Evolutionary conservation across 2,329 filamentous ascomycete genomes (phyloP).

Genomic region (Exophiala bonariae): DNA sequence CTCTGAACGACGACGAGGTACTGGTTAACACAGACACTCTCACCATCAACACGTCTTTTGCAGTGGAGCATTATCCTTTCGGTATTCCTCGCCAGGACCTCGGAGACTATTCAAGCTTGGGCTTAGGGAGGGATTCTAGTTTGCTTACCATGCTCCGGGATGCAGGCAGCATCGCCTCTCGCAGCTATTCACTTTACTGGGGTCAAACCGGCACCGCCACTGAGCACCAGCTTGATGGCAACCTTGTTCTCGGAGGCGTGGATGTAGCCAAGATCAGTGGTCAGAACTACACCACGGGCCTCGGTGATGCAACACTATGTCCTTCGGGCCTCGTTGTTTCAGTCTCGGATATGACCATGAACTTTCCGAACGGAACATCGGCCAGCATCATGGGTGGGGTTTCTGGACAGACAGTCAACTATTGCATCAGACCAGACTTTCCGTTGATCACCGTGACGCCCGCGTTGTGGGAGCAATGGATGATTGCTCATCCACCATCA

Average conservation of each 20-base stretch:
- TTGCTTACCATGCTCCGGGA: slow-evolving; percentile 27
- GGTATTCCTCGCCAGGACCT: background rate
- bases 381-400: slow-evolving; percentile 12
- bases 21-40: background rate
- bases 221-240: slow-evolving; percentile 27
- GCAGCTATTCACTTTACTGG: slow-evolving; percentile 30
- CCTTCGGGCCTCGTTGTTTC: slow-evolving; percentile 25
- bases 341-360: slow-evolving; percentile 29
- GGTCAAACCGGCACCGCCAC: slow-evolving; percentile 26
- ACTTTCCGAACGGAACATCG: slow-evolving; percentile 31
- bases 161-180: slow-evolving; percentile 26
- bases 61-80: background rate
- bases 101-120: slow-evolving; percentile 10
- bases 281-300: slow-evolving; percentile 22
- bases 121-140: slow-evolving; percentile 31
- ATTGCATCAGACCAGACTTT: slow-evolving; percentile 3
- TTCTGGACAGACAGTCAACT: slow-evolving; percentile 1
- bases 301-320: slow-evolving; percentile 14
- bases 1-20: background rate
- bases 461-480: background rate
- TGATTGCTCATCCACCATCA: background rate
- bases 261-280: slow-evolving; percentile 31
- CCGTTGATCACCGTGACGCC: background rate
- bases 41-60: slow-evolving; percentile 3
- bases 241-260: slow-evolving; percentile 32